phyloP scores from a whole-genome alignment of 345 rosid species.

The Psidium friedrichsthalianum region DNA sequence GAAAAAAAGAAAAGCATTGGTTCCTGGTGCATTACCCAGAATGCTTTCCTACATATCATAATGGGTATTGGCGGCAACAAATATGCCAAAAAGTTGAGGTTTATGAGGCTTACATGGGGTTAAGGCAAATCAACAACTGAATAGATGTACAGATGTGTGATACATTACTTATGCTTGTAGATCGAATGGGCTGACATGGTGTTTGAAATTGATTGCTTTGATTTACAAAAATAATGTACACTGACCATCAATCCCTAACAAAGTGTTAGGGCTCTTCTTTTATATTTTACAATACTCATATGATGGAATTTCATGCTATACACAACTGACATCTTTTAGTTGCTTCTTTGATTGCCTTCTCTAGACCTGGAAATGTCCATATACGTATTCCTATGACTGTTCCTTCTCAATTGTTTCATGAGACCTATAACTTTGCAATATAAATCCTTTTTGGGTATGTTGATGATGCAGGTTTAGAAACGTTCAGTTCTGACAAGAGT shows the following conservation, averaged over 20 bases:
- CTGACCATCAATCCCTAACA: neutral
- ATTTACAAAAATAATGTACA: neutral
- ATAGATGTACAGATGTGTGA: neutral
- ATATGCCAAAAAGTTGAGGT: neutral
- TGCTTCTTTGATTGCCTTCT: neutral
- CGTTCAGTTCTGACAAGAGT: slow-evolving; percentile 72
- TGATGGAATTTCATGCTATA: neutral
- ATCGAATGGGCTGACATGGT: neutral
- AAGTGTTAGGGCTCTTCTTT: neutral
- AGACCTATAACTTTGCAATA: neutral
- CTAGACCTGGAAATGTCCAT: neutral
- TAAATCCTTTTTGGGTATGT: neutral
- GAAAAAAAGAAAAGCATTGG: neutral
- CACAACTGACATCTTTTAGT: neutral
- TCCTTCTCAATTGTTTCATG: neutral
- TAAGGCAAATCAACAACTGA: neutral
- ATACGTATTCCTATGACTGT: neutral
- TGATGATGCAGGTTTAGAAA: slow-evolving; percentile 66
- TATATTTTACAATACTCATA: neutral
- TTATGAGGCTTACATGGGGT: neutral
- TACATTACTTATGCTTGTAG: neutral
- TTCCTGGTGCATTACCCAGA: neutral
- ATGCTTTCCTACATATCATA: neutral
- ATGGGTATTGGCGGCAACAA: neutral
- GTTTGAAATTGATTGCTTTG: neutral